phyloP scores from a whole-genome alignment of 495 filamentous ascomycete species.

The Lasiosphaeris hirsuta region DNA sequence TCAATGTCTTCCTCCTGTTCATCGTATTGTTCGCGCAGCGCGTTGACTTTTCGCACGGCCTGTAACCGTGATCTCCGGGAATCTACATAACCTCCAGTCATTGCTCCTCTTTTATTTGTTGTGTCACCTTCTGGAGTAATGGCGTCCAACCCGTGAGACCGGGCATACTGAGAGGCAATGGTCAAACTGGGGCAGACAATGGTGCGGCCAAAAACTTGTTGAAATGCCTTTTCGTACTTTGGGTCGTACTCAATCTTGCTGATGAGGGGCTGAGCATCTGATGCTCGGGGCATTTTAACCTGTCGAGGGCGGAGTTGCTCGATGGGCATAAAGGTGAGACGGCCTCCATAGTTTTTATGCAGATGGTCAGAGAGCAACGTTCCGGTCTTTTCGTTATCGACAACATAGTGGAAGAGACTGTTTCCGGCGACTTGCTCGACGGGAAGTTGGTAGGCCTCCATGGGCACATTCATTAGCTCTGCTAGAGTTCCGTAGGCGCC shows the following conservation, averaged over 20 bases:
- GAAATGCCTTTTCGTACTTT: conserved; percentile 77
- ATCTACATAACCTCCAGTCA: conserved; percentile 92
- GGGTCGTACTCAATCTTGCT: conserved; percentile 78
- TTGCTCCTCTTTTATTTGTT: conserved; percentile 87
- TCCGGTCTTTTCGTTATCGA: conserved; percentile 87
- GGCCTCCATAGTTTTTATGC: conserved; percentile 74
- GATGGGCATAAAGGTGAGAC: conserved; percentile 92
- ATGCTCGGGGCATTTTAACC: conserved; percentile 74
- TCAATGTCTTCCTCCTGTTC: conserved; percentile 48
- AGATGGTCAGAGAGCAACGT: conserved; percentile 75
- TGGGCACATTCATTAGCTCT: conserved; percentile 75
- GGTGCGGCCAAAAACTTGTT: conserved; percentile 92
- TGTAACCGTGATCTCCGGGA: conserved; percentile 76
- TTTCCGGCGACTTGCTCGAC: conserved; percentile 91
- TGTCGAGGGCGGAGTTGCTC: conserved; percentile 68
- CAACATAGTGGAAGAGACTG: conserved; percentile 94
- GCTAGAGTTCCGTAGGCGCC: conserved; percentile 93
- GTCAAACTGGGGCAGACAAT: conserved; percentile 88
- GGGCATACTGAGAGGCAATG: conserved; percentile 81
- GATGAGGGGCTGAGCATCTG: conserved; percentile 82
- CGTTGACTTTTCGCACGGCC: conserved; percentile 71
- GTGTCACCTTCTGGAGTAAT: conserved; percentile 94
- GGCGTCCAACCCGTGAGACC: conserved; percentile 84
- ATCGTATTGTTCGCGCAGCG: conserved; percentile 72
- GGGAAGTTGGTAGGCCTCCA: conserved; percentile 80